Evolutionary conservation across 805 yeast species (phyloP).

Genomic region (Pichia rugopelliculosa): DNA sequence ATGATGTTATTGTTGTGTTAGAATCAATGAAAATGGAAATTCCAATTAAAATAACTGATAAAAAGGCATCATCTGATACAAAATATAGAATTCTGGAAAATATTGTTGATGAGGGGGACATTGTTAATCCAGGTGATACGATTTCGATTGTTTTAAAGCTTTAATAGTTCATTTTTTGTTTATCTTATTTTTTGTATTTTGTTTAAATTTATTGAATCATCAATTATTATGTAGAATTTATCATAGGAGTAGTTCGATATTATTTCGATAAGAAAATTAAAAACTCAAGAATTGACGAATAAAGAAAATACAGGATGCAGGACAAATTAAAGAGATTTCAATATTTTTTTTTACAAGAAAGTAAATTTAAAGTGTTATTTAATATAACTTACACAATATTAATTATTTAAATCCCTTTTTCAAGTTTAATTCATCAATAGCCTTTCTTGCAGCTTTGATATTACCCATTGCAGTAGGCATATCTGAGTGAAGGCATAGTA

Average conservation of each 20-base stretch:
- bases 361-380: too few relatives aligned
- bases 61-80: slow-evolving; percentile 7
- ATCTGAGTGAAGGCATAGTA: slow-evolving; percentile 32
- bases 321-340: too few relatives aligned
- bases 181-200: not conserved
- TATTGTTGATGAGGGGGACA: slow-evolving; percentile 28
- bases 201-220: not conserved
- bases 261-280: too few relatives aligned
- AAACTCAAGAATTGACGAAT: too few relatives aligned
- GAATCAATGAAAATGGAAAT: slow-evolving; percentile 35
- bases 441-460: slow-evolving; percentile 26
- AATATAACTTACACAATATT: too few relatives aligned
- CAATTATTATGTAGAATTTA: too few relatives aligned
- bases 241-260: too few relatives aligned
- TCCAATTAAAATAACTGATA: slow-evolving; percentile 21
- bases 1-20: slow-evolving; percentile 22
- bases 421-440: slow-evolving; percentile 23
- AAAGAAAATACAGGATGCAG: too few relatives aligned
- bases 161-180: not conserved
- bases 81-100: slow-evolving; percentile 21
- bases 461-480: slow-evolving; percentile 32
- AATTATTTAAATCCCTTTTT: not conserved
- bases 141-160: slow-evolving; percentile 7
- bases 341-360: too few relatives aligned
- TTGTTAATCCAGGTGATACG: slow-evolving; percentile 26